phyloP scores from a whole-genome alignment of 768 basidiomycete species.

The Hortiboletus flavorubellus region DNA sequence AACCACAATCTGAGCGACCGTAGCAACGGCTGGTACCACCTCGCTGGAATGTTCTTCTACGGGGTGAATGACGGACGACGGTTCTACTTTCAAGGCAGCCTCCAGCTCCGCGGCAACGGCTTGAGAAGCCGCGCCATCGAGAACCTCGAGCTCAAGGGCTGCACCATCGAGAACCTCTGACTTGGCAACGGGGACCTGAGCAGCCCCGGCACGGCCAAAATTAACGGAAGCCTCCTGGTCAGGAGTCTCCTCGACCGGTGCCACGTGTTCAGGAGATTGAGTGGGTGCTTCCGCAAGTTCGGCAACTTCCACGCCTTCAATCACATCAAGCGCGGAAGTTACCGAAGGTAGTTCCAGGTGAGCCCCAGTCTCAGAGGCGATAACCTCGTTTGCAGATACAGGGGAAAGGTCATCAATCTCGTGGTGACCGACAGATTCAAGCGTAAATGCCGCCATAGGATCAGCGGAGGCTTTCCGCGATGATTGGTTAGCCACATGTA shows the following conservation, averaged over 20 bases:
- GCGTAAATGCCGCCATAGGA: constrained; percentile 4
- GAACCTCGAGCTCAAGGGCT: not conserved
- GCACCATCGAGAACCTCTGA: not conserved
- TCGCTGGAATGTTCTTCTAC: not conserved
- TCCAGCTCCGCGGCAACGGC: too few relatives aligned
- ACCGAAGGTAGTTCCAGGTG: constrained; percentile 2
- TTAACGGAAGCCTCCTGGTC: constrained; percentile 3
- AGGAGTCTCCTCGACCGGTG: constrained; percentile 18
- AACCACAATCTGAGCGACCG: not conserved
- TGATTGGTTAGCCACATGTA: constrained; percentile 1
- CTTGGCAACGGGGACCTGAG: not conserved
- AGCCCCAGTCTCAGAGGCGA: constrained; percentile 13
- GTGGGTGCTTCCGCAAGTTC: constrained; percentile 12
- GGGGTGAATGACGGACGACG: not conserved
- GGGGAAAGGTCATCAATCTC: constrained; percentile 4
- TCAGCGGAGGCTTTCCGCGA: constrained; percentile 5
- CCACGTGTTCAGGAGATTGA: constrained; percentile 9
- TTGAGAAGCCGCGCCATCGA: too few relatives aligned
- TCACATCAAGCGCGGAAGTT: not conserved
- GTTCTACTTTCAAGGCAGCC: not conserved
- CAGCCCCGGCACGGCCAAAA: not conserved
- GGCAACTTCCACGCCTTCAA: constrained; percentile 8
- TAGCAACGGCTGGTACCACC: not conserved
- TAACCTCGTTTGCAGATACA: not conserved
- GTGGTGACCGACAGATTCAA: not conserved